Evolutionary conservation across 768 basidiomycete species (phyloP).

Genomic region (Kwoniella dendrophila): DNA sequence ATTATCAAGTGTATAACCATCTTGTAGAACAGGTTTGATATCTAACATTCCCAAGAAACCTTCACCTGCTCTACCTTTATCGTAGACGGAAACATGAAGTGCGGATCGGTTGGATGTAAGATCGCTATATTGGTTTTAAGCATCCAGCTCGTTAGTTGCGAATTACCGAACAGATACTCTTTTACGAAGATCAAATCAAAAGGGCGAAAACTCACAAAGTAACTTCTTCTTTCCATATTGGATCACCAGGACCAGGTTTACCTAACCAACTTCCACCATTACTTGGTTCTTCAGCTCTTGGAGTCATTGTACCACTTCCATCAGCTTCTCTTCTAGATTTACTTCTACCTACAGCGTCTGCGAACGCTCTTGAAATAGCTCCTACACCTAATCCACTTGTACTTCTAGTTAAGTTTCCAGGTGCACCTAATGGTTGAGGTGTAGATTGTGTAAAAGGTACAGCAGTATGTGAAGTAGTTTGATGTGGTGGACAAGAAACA

Average conservation of each 20-base stretch:
- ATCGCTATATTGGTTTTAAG: too few species aligned
- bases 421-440: conserved; percentile 41
- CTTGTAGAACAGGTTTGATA: conserved; percentile 84
- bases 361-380: conserved; percentile 53
- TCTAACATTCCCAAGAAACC: conserved; percentile 88
- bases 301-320: conserved; percentile 42
- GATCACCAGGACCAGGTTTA: conserved; percentile 65
- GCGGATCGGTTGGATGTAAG: conserved; percentile 83
- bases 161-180: too few species aligned
- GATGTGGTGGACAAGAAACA: conserved; percentile 65
- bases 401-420: conserved; percentile 42
- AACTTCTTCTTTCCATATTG: conserved; percentile 99
- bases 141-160: too few species aligned
- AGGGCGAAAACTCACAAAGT: conserved; percentile 74
- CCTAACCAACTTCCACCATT: conserved; percentile 42
- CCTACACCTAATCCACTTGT: conserved; percentile 51
- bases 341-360: conserved; percentile 53
- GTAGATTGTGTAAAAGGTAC: conserved; percentile 50
- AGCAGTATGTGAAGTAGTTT: conserved; percentile 34
- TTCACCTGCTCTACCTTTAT: conserved; percentile 76
- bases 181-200: neutral
- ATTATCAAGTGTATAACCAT: conserved; percentile 92
- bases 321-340: conserved; percentile 36
- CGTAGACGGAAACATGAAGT: conserved; percentile 88
- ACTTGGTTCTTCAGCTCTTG: conserved; percentile 40